A percentile compares a stretch with the other conserved stretches of the same genome.
These are phyloP conservation scores for Colletotrichum musae DNA, from an alignment of 2,329 filamentous ascomycete species.

Conservation along the genomic window DNA sequence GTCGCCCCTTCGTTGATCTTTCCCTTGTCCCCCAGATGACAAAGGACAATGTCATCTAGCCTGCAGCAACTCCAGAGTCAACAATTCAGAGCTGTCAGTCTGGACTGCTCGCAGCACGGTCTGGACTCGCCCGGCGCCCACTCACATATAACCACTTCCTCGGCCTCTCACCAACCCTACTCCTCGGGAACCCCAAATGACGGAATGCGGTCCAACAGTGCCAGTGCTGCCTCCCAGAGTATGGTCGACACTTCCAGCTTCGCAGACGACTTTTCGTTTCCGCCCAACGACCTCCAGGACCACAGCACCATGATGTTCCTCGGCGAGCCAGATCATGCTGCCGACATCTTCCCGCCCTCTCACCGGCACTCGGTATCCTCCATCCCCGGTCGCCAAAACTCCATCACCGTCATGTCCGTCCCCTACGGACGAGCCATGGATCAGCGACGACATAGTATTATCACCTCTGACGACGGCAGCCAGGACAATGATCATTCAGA, in stretches of 20 bases:
- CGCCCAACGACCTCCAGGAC: constrained; percentile 61
- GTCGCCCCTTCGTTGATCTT: constrained; percentile 47
- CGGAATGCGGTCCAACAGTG: constrained; percentile 51
- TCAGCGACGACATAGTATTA: constrained; percentile 49
- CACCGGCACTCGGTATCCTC: constrained; percentile 53
- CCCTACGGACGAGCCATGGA: constrained; percentile 42
- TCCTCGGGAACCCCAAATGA: constrained; percentile 47
- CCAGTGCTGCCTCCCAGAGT: constrained; percentile 48
- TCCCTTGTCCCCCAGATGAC: constrained; percentile 43
- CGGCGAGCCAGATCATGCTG: constrained; percentile 50
- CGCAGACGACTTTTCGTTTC: constrained; percentile 65
- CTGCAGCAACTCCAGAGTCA: constrained; percentile 51
- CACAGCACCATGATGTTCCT: constrained; percentile 57
- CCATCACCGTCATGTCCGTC: constrained; percentile 53
- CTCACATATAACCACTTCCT: constrained; percentile 40
- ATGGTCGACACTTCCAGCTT: constrained; percentile 66
- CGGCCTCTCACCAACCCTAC: constrained; percentile 36
- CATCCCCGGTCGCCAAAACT: constrained; percentile 54
- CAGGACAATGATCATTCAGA: constrained; percentile 60
- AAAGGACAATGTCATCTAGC: constrained; percentile 57
- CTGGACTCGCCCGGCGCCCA: constrained; percentile 40
- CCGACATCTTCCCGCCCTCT: constrained; percentile 50
- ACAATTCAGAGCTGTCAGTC: constrained; percentile 51
- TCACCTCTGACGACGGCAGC: constrained; percentile 62
- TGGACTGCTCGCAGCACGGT: constrained; percentile 49